Base-by-base conservation (phyloP, 2,329 filamentous ascomycete genomes). In the Neophaeococcomyces aloes region DNA sequence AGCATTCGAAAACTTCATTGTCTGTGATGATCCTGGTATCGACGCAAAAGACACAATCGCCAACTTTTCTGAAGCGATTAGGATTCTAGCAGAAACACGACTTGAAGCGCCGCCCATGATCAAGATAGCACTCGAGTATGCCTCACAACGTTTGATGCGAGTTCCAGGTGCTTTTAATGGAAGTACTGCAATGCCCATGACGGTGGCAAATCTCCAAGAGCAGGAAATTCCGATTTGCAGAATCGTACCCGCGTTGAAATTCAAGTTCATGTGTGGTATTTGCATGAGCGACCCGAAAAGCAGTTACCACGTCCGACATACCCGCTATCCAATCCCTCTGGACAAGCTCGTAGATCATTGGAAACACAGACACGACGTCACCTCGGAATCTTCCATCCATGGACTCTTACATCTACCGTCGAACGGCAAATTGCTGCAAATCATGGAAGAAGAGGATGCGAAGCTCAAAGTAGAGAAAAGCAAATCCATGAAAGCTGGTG, bases 71-170 rank as follows among this genome's bases (percentile, higher is more conserved):
- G 45, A 54, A 32, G 58, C 56, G 7, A 51, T 50, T 3, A 33
- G 39, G 31, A 44, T 37, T 23, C 47, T 61, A 15, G 42, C 45
- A 7, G 48, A 48, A 11, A 51, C 53, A 8, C 27, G 45, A 7
- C 46, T 61, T 11, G 47, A 48, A 10, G 45, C 49, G 7, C 37
- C 39, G 13, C 49, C 46, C 35, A 49, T 53, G 19, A 56, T 55
- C 35, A 50, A 50, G 25, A 54, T 60, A 21, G 53, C 56, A 7
- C 31, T 60, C 8, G 49, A 50, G 27, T 60, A 55, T 36, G 57
- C 55, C 4, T 13, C 29, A 13, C 7, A 10, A 27, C 23, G 23
- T 27, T 5, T 10, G 23, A 32, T 21, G 21, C 8, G n/a, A 35
- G 11, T 4, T 14, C 14, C 29, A 17, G 13, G 7, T 17, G 7